Conservation (phyloP, 257 asterid genomes). For the Leonotis leonurus region DNA sequence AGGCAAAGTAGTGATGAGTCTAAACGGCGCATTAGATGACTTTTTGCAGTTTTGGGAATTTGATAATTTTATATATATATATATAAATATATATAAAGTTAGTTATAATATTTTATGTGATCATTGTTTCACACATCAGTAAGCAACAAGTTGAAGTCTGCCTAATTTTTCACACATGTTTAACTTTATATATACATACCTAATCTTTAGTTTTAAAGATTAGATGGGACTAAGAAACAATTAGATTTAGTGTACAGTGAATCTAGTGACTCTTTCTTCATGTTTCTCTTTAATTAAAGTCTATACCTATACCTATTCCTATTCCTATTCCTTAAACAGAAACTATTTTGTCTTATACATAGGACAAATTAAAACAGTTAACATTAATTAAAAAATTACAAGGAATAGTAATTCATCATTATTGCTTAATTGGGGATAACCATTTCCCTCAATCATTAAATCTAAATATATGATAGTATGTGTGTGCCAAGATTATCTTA, state of each 20-base stretch:
- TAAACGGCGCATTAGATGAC: conserved; percentile 29
- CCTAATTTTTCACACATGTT: conserved; percentile 27
- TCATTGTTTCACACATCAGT: conserved; percentile 13
- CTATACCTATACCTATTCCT: no score
- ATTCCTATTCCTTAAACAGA: conserved; percentile 14
- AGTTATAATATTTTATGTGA: neutral
- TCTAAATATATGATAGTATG: neutral
- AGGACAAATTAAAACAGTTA: conserved; percentile 1
- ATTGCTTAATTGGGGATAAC: neutral
- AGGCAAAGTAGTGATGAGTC: conserved; percentile 14
- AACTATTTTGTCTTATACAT: conserved; percentile 18
- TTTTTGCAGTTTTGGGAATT: conserved; percentile 13
- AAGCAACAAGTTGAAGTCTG: conserved; percentile 20
- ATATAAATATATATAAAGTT: neutral
- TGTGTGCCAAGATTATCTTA: no score
- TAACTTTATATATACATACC: neutral
- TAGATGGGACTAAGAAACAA: conserved; percentile 3
- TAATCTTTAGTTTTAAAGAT: neutral
- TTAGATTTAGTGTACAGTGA: neutral
- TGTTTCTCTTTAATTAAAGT: neutral
- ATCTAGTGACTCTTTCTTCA: neutral
- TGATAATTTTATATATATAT: no score
- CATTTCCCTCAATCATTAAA: neutral
- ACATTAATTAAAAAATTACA: neutral
- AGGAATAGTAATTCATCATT: conserved; percentile 9